A percentile compares a stretch with the other conserved stretches of the same genome.
Conservation (phyloP, 805 yeast species). For the Maudiozyma barnettii region DNA sequence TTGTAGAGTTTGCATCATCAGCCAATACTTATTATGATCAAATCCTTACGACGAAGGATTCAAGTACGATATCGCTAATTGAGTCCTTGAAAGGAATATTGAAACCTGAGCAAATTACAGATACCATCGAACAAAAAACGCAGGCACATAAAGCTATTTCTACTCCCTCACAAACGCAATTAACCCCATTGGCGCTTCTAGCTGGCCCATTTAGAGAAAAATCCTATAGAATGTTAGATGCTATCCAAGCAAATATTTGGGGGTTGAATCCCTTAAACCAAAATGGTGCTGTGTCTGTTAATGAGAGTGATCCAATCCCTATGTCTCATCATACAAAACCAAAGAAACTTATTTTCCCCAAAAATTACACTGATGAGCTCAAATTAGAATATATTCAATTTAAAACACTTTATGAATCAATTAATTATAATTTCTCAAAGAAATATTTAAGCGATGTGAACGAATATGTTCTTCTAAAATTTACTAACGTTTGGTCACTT, state of each 20-base stretch:
- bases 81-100: slow-evolving; percentile 25
- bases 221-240: slow-evolving; percentile 24
- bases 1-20: slow-evolving; percentile 58
- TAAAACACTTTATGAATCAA: slow-evolving; percentile 60
- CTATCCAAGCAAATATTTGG: slow-evolving; percentile 82
- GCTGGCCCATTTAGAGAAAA: slow-evolving; percentile 32
- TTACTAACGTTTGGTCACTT: slow-evolving; percentile 60
- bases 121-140: slow-evolving; percentile 10
- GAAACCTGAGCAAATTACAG: slow-evolving; percentile 12
- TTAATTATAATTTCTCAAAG: slow-evolving; percentile 10
- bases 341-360: slow-evolving; percentile 33
- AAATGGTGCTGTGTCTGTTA: slow-evolving; percentile 6
- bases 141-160: slow-evolving; percentile 30
- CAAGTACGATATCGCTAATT: slow-evolving; percentile 4
- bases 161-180: slow-evolving; percentile 63
- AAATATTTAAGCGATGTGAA: slow-evolving; percentile 22
- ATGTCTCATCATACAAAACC: background rate
- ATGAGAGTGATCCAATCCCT: slow-evolving; percentile 1
- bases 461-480: slow-evolving; percentile 58
- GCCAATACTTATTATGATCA: slow-evolving; percentile 43
- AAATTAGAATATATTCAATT: slow-evolving; percentile 61
- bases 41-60: slow-evolving; percentile 11
- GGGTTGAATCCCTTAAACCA: slow-evolving; percentile 7
- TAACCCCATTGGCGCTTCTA: slow-evolving; percentile 56
- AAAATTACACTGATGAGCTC: slow-evolving; percentile 48